Base-by-base conservation (phyloP, 2,329 filamentous ascomycete species). In the Pseudopithomyces chartarum region DNA sequence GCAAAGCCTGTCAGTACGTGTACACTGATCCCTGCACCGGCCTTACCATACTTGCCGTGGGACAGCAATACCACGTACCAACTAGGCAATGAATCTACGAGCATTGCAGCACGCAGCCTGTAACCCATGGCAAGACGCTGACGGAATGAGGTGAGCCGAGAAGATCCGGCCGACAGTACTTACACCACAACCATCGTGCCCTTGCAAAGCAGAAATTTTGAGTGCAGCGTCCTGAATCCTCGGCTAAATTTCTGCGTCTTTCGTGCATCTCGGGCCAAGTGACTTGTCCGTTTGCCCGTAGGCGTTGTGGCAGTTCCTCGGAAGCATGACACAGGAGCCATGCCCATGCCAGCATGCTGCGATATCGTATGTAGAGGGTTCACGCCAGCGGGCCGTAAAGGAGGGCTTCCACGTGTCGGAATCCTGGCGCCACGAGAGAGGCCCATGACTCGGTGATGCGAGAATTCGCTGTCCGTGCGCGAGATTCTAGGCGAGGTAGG, bases 381-480 rank as follows among this genome's bases (percentile, higher is more conserved):
- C 66, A 68, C 68, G 67, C 68, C 66, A 71, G 67, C 64, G 65
- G 68, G 60, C 67, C 67, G 67, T 64, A 63, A 63, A 60, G 68
- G 62, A 59, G 56, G 62, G 61, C 64, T 66, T 63, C 67, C 68
- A 71, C 68, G 68, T 71, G 68, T 68, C 64, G 55, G 44, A 43
- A 62, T 63, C 62, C 62, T 66, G 61, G 54, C 59, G 29, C 26
- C 60, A 67, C 66, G 67, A 63, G 62, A 66, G 43, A n/a, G 12
- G 34, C 50, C 55, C 62, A 67, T 73, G 71, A 73, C 68, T 73
- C 69, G 62, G 51, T 52, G 45, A 7, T 54, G 50, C 45, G 44
- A 54, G 49, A 53, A 64, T 65, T 57, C 64, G 60, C 65, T 61
- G 60, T 57, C 57, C 57, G 48, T 60, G 59, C 61, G 53, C 62